Conservation (phyloP, 2,329 filamentous ascomycete species). For the Talaromyces sp. region DNA sequence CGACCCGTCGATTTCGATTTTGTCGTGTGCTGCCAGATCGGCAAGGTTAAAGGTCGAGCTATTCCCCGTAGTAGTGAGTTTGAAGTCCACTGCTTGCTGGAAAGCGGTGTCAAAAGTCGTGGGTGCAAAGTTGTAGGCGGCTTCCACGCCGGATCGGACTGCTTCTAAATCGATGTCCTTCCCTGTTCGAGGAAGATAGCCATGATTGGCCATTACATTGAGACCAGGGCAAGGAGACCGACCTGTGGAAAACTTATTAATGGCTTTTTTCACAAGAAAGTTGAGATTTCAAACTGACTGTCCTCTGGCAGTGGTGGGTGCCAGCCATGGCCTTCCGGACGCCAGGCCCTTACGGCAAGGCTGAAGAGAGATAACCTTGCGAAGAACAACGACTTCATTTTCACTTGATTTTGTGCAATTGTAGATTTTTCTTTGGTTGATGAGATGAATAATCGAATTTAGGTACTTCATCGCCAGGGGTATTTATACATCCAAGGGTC, state of each 20-base stretch:
- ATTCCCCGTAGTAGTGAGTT: slow-evolving; percentile 4
- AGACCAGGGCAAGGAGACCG: slow-evolving; percentile 25
- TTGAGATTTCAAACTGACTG: background rate
- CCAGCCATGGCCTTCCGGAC: slow-evolving; percentile 4
- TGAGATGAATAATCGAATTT: background rate
- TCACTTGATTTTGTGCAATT: background rate
- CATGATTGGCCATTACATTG: slow-evolving; percentile 29
- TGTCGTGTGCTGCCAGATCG: slow-evolving; percentile 22
- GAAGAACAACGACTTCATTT: slow-evolving; percentile 2
- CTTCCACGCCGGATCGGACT: background rate
- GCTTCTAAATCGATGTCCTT: slow-evolving; percentile 13
- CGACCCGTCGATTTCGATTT: slow-evolving; percentile 33
- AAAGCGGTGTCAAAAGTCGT: slow-evolving; percentile 4
- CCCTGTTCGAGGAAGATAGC: slow-evolving; percentile 23
- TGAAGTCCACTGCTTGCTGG: background rate
- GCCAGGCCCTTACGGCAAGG: background rate
- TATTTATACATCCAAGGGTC: background rate
- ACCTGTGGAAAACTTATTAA: background rate
- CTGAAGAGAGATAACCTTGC: background rate
- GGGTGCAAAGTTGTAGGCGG: slow-evolving; percentile 4
- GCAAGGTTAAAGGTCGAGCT: slow-evolving; percentile 17
- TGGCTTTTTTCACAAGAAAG: background rate
- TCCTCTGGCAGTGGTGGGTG: slow-evolving; percentile 5
- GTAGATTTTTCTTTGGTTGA: background rate
- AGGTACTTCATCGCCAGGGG: background rate